Evolutionary conservation across 306 rosid species (phyloP).

Genomic region (Fagus sylvatica): DNA sequence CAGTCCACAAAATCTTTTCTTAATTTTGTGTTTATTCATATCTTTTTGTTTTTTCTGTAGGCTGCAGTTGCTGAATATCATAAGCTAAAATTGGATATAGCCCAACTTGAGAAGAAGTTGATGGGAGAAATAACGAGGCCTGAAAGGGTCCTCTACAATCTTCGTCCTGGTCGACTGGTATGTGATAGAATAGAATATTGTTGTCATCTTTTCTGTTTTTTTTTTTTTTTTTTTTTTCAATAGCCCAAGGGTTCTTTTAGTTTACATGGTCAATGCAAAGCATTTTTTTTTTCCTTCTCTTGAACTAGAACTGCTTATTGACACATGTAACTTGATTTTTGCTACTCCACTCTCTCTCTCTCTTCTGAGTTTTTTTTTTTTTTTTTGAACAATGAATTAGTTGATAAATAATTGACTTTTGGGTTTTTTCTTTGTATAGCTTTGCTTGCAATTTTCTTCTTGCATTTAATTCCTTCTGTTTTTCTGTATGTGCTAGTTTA

Average conservation of each 20-base stretch:
- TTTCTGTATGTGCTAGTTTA: background rate
- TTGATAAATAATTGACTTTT: background rate
- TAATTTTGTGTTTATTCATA: slow-evolving; percentile 8
- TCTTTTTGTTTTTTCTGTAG: slow-evolving; percentile 41
- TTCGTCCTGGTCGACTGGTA: slow-evolving; percentile 98
- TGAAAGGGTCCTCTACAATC: slow-evolving; percentile 78
- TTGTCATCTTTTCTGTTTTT: background rate
- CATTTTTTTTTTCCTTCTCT: background rate
- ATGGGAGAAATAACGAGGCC: slow-evolving; percentile 92
- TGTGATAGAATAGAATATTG: slow-evolving; percentile 27
- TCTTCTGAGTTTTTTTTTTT: background rate
- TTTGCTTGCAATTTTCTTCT: slow-evolving; percentile 3
- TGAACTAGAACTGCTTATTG: background rate
- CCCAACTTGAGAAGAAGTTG: slow-evolving; percentile 87
- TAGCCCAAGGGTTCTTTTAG: background rate
- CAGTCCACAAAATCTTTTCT: slow-evolving; percentile 17
- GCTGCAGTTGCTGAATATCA: slow-evolving; percentile 90
- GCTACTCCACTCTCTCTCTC: background rate
- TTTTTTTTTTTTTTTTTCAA: background rate
- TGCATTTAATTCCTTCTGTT: background rate
- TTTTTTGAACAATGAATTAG: background rate
- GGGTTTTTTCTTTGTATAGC: background rate
- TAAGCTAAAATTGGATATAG: slow-evolving; percentile 75
- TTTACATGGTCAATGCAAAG: slow-evolving; percentile 11
- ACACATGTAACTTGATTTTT: background rate